Base-by-base conservation (phyloP, 352 stramenopile species). In the Phytopythium montanum region DNA sequence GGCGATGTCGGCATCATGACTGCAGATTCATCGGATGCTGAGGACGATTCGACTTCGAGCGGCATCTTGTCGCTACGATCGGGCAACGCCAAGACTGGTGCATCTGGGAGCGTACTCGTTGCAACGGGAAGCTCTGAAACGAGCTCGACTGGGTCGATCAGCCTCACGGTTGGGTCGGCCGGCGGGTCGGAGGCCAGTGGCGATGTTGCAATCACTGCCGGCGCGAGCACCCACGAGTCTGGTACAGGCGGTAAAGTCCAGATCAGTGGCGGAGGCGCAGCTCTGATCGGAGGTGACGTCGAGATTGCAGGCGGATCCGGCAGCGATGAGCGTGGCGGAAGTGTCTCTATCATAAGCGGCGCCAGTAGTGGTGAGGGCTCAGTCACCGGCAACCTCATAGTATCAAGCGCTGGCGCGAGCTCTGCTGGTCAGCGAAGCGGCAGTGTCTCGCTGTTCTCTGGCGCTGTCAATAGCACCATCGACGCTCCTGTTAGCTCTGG, bases 241-340 rank as follows among this genome's bases (percentile, higher is more conserved):
- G 29, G 50, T 12, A 8, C 19, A 31, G 31, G 50, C 13, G 50
- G 50, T 7, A 28, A 33, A 9, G 8, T 16, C 18, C 5, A 21
- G 6, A 45, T 56, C 19, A 31, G n/a, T 14, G 50, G 50, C 5
- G 50, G 50, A 56, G 9, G 45, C n/a, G 50, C 31, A 29, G 39
- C 39, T 18, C 39, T 39, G 0, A 26, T 29, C 13, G 62, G 62
- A 28, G 62, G 62, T 19, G 36, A 21, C 5, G 58, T 68, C 5
- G 34, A 56, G 23, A 63, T 68, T 21, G 59, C 26, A 1, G 62
- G 56, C 9, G 62, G 62, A 2, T 46, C 5, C 1, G 61, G 48
- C n/a, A 54, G n/a, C 9, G 48, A 39, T 18, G 26, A 54, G 18
- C 26, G 19, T 41, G 48, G 48, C 28, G 48, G 48, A 39, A 39